Evolutionary conservation across 106 monocot species (phyloP), one percentile per base, ranked within the genome.

Genomic region (Platanthera guangdongensis): DNA sequence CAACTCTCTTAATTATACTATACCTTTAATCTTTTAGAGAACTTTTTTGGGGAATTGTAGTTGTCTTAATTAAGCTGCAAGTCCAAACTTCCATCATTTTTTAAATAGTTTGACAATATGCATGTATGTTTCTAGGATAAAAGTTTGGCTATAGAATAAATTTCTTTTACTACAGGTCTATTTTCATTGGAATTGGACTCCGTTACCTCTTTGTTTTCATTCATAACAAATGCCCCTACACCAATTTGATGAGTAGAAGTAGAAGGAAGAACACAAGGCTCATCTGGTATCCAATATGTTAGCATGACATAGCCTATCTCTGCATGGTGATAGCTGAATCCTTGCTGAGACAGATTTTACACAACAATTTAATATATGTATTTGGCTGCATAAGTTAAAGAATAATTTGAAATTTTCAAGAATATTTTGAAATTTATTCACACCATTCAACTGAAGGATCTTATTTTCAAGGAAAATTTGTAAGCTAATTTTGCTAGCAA

Each of bases 311-410:
- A 90, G 14, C 86, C 92, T 78, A 81, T 83, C 52, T 92, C 92
- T 57, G 95, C 92, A 77, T 95, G 95, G 76, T 95, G 92, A 76
- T 85, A 92, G 54, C 72, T 76, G 75, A 90, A 95, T 50, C 95
- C 95, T 73, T 86, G 87, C 95, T 95, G 81, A 70, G 25, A 72
- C 13, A 55, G n/a, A 5, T 55, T 55, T 15, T 55, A 13, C 14
- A 55, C 3, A 55, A 55, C 14, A 13, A 55, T 3, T 55, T 5
- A 55, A 6, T 4, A 15, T 15, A 55, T 55, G n/a, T 5, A 55
- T 15, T 5, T 16, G n/a, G 55, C 16, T 14, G 55, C 13, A 55
- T 55, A 13, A 16, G 14, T 15, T 14, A 15, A 5, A 11, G n/a
- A 55, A 3, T 15, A 55, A 15, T 13, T 3, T 15, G 14, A 13